A percentile compares a stretch with the other conserved stretches of the same genome.
These are phyloP conservation scores for Kuraishia ogatae DNA, from an alignment of 805 yeast genomes.

Conservation along the genomic window DNA sequence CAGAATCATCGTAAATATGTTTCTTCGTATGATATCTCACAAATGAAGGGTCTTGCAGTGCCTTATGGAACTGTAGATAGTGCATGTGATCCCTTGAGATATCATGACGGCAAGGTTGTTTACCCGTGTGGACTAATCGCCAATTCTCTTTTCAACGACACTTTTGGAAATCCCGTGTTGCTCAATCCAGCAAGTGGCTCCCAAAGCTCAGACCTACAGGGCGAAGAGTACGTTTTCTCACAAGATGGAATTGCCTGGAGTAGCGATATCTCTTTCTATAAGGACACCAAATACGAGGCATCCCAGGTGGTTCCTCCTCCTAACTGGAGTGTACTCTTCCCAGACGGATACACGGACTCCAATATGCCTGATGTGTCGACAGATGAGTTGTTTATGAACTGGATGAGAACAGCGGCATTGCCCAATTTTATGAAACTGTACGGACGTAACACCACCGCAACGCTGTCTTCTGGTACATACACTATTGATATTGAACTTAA, in stretches of 20 bases:
- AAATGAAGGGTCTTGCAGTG: slow-evolving; percentile 71
- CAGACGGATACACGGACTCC: slow-evolving; percentile 80
- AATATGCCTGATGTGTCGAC: slow-evolving; percentile 68
- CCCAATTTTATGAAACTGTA: slow-evolving; percentile 85
- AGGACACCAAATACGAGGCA: slow-evolving; percentile 60
- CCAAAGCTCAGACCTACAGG: slow-evolving; percentile 13
- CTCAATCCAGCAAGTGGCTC: slow-evolving; percentile 24
- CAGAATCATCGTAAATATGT: slow-evolving; percentile 96
- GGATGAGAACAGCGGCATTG: slow-evolving; percentile 97
- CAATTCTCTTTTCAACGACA: slow-evolving; percentile 85
- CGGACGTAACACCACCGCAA: slow-evolving; percentile 53
- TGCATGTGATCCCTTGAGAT: slow-evolving; percentile 45
- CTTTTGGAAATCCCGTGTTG: slow-evolving; percentile 49
- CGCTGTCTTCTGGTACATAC: slow-evolving; percentile 61
- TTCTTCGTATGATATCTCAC: slow-evolving; percentile 71
- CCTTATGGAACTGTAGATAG: slow-evolving; percentile 35
- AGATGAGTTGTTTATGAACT: slow-evolving; percentile 85
- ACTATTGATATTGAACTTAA: slow-evolving; percentile 58
- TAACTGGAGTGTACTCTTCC: slow-evolving; percentile 73
- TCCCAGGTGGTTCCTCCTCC: slow-evolving; percentile 87
- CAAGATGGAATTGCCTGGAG: slow-evolving; percentile 76
- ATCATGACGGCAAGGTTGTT: slow-evolving; percentile 29
- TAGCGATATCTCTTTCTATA: slow-evolving; percentile 63
- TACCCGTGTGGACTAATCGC: slow-evolving; percentile 97
- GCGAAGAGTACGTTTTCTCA: slow-evolving; percentile 30